Evolutionary conservation across 1,139 yeast genomes (phyloP).

Genomic region (Scheffersomyces cryptocercus): DNA sequence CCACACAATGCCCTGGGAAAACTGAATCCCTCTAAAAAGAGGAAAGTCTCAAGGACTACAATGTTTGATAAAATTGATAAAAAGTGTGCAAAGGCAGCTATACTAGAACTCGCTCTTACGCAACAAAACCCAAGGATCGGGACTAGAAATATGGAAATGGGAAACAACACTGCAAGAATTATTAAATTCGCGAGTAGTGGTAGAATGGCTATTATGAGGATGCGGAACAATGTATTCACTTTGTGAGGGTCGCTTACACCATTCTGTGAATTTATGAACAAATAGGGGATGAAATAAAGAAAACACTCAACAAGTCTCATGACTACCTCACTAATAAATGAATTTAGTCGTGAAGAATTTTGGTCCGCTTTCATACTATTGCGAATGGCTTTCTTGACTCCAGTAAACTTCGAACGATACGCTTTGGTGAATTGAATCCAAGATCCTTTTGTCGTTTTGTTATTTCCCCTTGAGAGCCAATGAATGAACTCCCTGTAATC

Average conservation of each 20-base stretch:
- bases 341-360: constrained; percentile 50
- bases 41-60: constrained; percentile 57
- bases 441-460: constrained; percentile 47
- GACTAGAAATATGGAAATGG: constrained; percentile 27
- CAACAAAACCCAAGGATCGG: constrained; percentile 44
- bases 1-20: constrained; percentile 59
- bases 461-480: constrained; percentile 73
- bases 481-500: constrained; percentile 67
- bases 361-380: constrained; percentile 8
- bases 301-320: constrained; percentile 46
- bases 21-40: constrained; percentile 66
- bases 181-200: constrained; percentile 56
- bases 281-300: constrained; percentile 56
- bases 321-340: constrained; percentile 53
- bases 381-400: constrained; percentile 46
- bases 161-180: constrained; percentile 42
- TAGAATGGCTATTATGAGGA: constrained; percentile 48
- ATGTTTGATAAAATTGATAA: constrained; percentile 55
- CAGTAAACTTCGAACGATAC: constrained; percentile 64
- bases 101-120: constrained; percentile 31
- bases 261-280: constrained; percentile 71
- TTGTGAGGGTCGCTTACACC: constrained; percentile 51
- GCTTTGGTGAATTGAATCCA: constrained; percentile 62
- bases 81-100: constrained; percentile 55
- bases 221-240: constrained; percentile 55